Evolutionary conservation across 768 basidiomycete species (phyloP), one percentile per base, ranked within the genome.

Genomic region (Calocera cornea): DNA sequence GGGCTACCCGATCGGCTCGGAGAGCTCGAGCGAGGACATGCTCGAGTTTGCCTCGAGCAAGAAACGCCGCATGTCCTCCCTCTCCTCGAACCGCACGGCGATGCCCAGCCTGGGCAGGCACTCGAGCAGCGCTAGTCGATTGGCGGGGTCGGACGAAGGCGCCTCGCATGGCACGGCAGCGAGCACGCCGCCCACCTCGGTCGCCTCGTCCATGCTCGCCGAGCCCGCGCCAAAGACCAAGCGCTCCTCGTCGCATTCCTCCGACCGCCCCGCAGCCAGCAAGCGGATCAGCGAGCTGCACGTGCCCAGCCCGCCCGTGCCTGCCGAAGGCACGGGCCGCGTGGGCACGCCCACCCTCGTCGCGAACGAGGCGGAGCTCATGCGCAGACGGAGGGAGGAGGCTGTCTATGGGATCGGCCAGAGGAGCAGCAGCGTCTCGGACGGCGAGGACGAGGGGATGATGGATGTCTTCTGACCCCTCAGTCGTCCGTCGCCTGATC

Each of bases 341-440:
- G 86, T 84, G 44, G 90, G 90, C 67, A 82, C 83, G n/a, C 89
- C 92, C 76, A 82, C 79, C 22, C 90, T 90, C 76, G 75, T 92
- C 74, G 87, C 94, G 81, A 78, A 86, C 72, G 81, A 92, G 71
- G 83, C 89, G 65, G 83, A 92, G 72, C 74, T 94, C 74, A 79
- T 94, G 73, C 70, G 77, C 49, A 69, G 79, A 34, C 70, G 79
- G 65, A 71, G 78, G 68, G 70, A 74, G 65, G 79, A 80, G 64
- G 79, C 78, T n/a, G 79, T 80, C 14, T 77, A 75, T 63, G 79
- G 79, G 17, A 76, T 79, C 70, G 77, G 69, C 10, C 41, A 69
- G 38, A 60, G 27, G 38, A 60, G 27, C 22, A 10, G 19, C 16
- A 16, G 16, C 31, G 2, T 60, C 22, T 29, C 27, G 11, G 54